Conservation (phyloP, 768 basidiomycete species). For the Boletus vermiculosoides region DNA sequence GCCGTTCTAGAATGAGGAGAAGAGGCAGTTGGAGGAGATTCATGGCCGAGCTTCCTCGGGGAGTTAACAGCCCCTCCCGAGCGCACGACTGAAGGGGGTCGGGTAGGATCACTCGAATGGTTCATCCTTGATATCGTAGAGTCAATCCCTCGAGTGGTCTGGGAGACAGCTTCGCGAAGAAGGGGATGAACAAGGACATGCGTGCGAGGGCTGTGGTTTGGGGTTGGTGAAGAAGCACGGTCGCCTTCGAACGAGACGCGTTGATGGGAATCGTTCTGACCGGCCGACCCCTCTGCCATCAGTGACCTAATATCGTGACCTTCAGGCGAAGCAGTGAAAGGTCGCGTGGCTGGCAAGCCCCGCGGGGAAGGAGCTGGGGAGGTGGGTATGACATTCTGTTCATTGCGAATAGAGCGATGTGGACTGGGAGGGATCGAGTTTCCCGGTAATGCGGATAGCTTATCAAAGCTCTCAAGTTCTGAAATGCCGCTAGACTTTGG, state of each 20-base stretch:
- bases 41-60: conserved; percentile 22
- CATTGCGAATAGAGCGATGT: conserved; percentile 33
- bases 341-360: conserved; percentile 22
- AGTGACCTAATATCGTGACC: conserved; percentile 18
- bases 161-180: conserved; percentile 17
- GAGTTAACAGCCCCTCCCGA: conserved; percentile 2
- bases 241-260: conserved; percentile 53
- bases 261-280: conserved; percentile 47
- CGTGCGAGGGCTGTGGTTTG: conserved; percentile 25
- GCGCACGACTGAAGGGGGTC: conserved; percentile 12
- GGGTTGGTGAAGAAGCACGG: conserved; percentile 36
- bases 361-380: conserved; percentile 43
- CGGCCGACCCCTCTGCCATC: conserved; percentile 38
- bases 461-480: conserved; percentile 44
- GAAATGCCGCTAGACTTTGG: conserved; percentile 18
- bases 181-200: conserved; percentile 36
- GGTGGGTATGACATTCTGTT: conserved; percentile 38
- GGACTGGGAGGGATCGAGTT: conserved; percentile 36
- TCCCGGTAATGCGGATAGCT: conserved; percentile 40
- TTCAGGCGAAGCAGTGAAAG: conserved; percentile 16
- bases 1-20: conserved; percentile 40
- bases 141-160: conserved; percentile 8
- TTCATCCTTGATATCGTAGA: conserved; percentile 8
- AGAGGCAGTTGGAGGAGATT: conserved; percentile 30
- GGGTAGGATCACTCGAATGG: conserved; percentile 8